phyloP scores from a whole-genome alignment of 352 stramenopile genomes.

The Globisporangium echinulatum region DNA sequence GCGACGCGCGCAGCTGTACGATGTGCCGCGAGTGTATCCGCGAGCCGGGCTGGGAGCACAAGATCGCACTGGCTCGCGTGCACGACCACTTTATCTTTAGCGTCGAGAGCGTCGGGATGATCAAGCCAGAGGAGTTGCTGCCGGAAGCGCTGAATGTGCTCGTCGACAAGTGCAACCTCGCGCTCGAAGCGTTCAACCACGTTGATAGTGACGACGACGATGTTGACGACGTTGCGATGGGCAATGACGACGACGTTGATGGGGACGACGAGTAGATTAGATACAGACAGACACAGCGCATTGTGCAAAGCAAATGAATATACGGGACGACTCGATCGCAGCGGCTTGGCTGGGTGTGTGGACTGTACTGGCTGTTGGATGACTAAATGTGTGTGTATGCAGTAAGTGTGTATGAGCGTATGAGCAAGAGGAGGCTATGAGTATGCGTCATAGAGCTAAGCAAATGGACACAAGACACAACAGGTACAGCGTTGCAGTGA shows the following conservation, averaged over 20 bases:
- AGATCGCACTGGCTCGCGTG: constrained; percentile 88
- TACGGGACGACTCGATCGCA: not conserved
- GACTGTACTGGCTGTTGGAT: too few relatives aligned
- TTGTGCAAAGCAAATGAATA: constrained; percentile 22
- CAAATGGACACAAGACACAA: too few relatives aligned
- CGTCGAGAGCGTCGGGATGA: constrained; percentile 82
- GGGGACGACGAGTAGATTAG: constrained; percentile 6
- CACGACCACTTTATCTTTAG: constrained; percentile 97
- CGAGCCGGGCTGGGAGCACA: constrained; percentile 76
- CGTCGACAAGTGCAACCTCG: constrained; percentile 76
- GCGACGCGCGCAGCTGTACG: constrained; percentile 86
- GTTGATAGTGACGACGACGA: constrained; percentile 41
- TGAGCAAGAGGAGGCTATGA: too few relatives aligned
- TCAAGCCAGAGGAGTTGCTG: constrained; percentile 77
- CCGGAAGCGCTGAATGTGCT: constrained; percentile 76
- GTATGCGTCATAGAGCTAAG: too few relatives aligned
- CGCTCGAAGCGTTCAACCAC: constrained; percentile 73
- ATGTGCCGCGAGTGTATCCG: constrained; percentile 97
- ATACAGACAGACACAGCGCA: constrained; percentile 4
- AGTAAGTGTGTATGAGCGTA: too few relatives aligned
- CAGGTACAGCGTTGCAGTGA: too few relatives aligned
- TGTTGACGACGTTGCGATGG: constrained; percentile 15
- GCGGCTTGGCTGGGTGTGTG: not conserved
- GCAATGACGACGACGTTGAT: too few relatives aligned
- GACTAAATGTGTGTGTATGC: too few relatives aligned